These are phyloP conservation scores for Colletotrichum acutatum DNA, from an alignment of 2,329 filamentous ascomycete genomes.

Conservation along the genomic window DNA sequence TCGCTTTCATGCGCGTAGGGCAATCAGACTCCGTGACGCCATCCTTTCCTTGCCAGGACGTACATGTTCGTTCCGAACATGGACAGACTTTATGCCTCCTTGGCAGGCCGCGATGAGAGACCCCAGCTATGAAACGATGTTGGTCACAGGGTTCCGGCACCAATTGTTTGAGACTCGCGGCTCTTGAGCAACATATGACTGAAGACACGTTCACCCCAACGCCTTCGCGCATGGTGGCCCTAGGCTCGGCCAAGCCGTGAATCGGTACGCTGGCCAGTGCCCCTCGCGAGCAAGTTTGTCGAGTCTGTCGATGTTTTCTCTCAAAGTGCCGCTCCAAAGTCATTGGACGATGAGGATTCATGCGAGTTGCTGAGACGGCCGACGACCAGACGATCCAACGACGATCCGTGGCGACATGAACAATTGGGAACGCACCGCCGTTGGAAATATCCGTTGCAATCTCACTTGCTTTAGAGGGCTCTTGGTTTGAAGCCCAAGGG, in stretches of 20 bases:
- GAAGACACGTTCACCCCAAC: conserved; percentile 5
- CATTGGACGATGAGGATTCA: conserved; percentile 28
- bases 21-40: conserved; percentile 23
- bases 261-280: conserved; percentile 26
- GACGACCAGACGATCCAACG: conserved; percentile 26
- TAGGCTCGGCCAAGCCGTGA: conserved; percentile 30
- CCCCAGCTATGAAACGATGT: conserved; percentile 42
- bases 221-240: conserved; percentile 11
- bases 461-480: background rate
- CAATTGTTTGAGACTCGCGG: conserved; percentile 45
- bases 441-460: conserved; percentile 12
- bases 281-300: conserved; percentile 27
- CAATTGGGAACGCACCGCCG: conserved; percentile 8
- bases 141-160: conserved; percentile 46
- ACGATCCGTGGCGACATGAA: conserved; percentile 18
- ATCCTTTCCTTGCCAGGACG: conserved; percentile 14
- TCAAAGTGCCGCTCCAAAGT: background rate
- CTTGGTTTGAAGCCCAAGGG: conserved; percentile 1
- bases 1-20: conserved; percentile 21
- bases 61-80: conserved; percentile 33
- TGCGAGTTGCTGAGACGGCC: conserved; percentile 24
- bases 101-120: conserved; percentile 12
- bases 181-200: conserved; percentile 31
- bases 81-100: conserved; percentile 30
- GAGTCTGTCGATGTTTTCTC: conserved; percentile 11